Evolutionary conservation across 306 rosid species (phyloP), one percentile per base, ranked within the genome.

Genomic region (Alnus glutinosa): DNA sequence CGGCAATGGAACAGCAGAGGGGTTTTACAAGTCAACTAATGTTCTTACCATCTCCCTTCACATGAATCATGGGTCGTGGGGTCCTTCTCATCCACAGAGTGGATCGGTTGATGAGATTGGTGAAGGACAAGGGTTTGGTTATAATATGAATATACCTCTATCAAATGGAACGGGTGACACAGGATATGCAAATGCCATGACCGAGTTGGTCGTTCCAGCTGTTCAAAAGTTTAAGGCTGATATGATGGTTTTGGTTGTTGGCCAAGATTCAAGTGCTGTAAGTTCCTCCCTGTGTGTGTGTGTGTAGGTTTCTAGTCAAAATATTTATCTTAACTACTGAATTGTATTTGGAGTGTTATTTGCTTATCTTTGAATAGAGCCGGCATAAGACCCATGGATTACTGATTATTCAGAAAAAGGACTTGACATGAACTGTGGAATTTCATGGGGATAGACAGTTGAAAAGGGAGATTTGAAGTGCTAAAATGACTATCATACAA

Each of bases 1-100:
- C 80, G 98, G 98, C 59, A 94, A 94, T 81, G 98, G 98, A 71
- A 91, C 97, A 4, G 97, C 97, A 1, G 94, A 89, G 81, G 98
- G 98, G 23, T 94, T 94, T 77, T 92, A 90, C 83, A 70, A 39
- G 55, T 94, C 97, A 3, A 76, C 89, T 81, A 86, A 86, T 70
- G 98, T 94, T 84, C 87, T 94, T 75, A 91, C 98, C 39, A 86
- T 86, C 52, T 94, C 98, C 70, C 97, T 91, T 77, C 97, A 94
- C 76, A 94, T 94, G 98, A 91, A 92, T 79, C 98, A 94, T 86
- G 97, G 98, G 49, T 83, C 98, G 8, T 94, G 97, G 97, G 97
- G 98, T 71, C 86, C 93, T 0, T 90, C 94, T 74, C 94, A 92
- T 83, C 93, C 92, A 0, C 98, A 91, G 80, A 87, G 34, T 80